Evolutionary conservation across 495 filamentous ascomycete species (phyloP), one percentile per base, ranked within the genome.

Genomic region (Podospora pseudocomata): DNA sequence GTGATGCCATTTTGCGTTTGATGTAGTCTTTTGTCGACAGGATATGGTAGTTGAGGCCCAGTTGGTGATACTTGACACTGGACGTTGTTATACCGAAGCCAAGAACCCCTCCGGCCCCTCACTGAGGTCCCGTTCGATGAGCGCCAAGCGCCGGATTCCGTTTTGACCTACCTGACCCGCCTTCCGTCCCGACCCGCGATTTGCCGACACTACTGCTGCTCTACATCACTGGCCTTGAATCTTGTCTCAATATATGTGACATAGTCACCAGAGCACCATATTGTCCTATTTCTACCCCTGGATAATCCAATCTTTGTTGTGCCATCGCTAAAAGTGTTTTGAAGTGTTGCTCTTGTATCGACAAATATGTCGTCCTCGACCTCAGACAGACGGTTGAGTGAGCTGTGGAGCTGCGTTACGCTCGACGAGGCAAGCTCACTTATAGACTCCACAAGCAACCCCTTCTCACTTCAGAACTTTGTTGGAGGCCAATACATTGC

Each of bases 111-210:
- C 39, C 9, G 39, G 9, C 39, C 39, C 39, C 39, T 49, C 39
- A 49, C 15, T 49, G 39, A 49, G 13, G 9, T 49, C 39, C 39
- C 15, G 39, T 2, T 13, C 39, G 39, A 49, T 49, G 18, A 49
- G 54, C 67, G 61, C 56, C 11, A 11, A 20, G 28, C 55, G 30
- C 53, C 19, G 39, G 60, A 20, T 23, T 13, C 44, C 59, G n/a
- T 16, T 16, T 15, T 18, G 55, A n/a, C 67, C 67, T 59, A 28
- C 60, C 53, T 72, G 39, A 49, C 71, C 59, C 71, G 65, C 26
- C 44, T 57, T 73, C 68, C 68, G 68, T 67, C 59, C 70, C 71
- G 71, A 69, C 60, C 72, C 71, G 71, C 54, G 59, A 30, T 66
- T 72, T 70, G 58, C 71, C 68, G 68, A 70, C 6, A 53, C 63